These are phyloP conservation scores for Biscogniauxia sp. DNA, from an alignment of 2,329 filamentous ascomycete species.

Conservation along the genomic window DNA sequence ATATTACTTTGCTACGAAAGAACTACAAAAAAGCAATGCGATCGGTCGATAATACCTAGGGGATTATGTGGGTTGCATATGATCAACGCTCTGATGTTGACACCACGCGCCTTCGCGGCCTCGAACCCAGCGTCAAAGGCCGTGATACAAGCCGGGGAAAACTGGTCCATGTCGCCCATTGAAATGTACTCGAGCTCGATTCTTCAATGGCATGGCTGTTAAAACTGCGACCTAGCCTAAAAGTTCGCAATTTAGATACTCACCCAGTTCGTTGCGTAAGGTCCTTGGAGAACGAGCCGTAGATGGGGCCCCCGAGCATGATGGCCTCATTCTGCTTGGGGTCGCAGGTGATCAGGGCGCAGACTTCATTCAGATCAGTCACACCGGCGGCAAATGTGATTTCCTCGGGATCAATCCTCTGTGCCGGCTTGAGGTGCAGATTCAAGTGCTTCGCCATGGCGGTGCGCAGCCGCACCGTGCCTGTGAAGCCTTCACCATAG, in stretches of 20 bases:
- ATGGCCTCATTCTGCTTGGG: constrained; percentile 13
- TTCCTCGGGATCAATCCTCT: constrained; percentile 19
- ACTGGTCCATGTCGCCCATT: constrained; percentile 22
- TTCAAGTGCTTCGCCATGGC: constrained; percentile 26
- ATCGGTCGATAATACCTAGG: constrained; percentile 9
- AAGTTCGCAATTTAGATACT: not conserved
- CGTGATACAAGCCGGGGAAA: constrained; percentile 18
- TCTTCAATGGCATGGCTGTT: constrained; percentile 5
- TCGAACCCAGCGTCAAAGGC: constrained; percentile 21
- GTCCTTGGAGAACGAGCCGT: constrained; percentile 21
- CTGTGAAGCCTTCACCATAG: constrained; percentile 25
- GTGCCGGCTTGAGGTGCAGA: constrained; percentile 17
- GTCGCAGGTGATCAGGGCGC: constrained; percentile 22
- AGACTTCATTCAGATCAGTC: constrained; percentile 23
- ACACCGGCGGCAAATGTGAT: constrained; percentile 25
- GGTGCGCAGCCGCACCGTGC: constrained; percentile 17
- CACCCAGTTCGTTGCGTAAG: constrained; percentile 24
- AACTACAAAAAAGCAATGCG: too few species aligned
- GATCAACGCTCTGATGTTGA: constrained; percentile 16
- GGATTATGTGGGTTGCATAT: constrained; percentile 26
- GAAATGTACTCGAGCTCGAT: constrained; percentile 16
- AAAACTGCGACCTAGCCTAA: not conserved
- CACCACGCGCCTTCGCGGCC: constrained; percentile 15
- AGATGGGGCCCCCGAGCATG: constrained; percentile 20
- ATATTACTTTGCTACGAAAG: too few species aligned